Conservation (phyloP, 306 rosid species). For the Parietaria judaica region DNA sequence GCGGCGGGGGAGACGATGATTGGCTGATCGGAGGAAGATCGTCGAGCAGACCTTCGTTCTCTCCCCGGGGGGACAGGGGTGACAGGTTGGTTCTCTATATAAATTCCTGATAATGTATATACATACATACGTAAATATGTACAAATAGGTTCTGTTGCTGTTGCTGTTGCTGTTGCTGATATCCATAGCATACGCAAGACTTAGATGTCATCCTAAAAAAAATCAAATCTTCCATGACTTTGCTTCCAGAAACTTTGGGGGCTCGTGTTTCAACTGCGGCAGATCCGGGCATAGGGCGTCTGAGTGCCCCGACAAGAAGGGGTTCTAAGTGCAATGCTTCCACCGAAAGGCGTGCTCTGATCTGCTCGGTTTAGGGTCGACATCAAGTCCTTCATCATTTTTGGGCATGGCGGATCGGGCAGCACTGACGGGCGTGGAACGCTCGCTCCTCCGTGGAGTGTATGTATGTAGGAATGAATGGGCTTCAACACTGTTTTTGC, state of each 20-base stretch:
- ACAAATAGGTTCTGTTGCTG: too few relatives aligned
- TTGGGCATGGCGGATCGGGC: constrained; percentile 21
- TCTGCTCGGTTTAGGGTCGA: background rate
- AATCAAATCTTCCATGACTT: constrained; percentile 1
- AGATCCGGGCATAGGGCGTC: constrained; percentile 83
- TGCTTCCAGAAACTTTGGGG: constrained; percentile 64
- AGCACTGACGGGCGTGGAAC: constrained; percentile 17
- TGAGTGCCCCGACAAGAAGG: constrained; percentile 69
- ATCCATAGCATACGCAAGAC: too few relatives aligned
- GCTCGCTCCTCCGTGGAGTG: constrained; percentile 21
- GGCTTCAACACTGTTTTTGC: constrained; percentile 5
- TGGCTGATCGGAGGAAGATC: constrained; percentile 76
- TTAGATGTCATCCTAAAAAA: too few relatives aligned
- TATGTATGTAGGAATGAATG: constrained; percentile 8
- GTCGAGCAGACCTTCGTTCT: constrained; percentile 62
- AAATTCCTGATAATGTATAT: background rate
- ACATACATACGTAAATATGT: too few relatives aligned
- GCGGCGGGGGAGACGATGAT: constrained; percentile 60
- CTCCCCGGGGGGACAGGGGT: constrained; percentile 31
- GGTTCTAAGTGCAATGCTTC: constrained; percentile 21
- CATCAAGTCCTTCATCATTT: constrained; percentile 18
- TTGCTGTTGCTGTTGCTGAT: too few relatives aligned
- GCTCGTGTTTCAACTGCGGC: constrained; percentile 89
- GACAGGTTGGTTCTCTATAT: constrained; percentile 44
- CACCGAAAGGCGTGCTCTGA: background rate